These are phyloP conservation scores for Lipomyces yamanashiensis DNA, from an alignment of 805 yeast species.

Conservation along the genomic window DNA sequence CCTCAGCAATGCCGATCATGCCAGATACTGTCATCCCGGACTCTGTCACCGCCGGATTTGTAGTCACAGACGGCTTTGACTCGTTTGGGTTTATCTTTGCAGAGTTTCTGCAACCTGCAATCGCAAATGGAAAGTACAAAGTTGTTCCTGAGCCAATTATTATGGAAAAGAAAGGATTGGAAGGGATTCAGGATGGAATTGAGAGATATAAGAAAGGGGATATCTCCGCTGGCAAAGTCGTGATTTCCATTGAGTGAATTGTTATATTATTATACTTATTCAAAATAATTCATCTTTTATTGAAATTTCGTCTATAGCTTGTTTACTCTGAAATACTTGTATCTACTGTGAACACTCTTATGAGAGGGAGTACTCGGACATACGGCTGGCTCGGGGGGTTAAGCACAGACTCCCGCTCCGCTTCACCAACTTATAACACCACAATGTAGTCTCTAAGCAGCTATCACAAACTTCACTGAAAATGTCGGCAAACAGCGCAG, in stretches of 20 bases:
- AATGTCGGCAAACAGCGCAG: background rate
- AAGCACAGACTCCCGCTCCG: too few relatives aligned
- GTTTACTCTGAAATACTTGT: too few relatives aligned
- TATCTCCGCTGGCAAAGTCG: constrained; percentile 40
- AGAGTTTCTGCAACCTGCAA: constrained; percentile 15
- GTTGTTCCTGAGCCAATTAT: constrained; percentile 30
- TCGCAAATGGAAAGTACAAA: constrained; percentile 10
- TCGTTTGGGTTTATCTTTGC: background rate
- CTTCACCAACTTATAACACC: too few relatives aligned
- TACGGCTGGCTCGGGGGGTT: too few relatives aligned
- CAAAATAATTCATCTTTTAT: too few relatives aligned
- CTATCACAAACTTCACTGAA: too few relatives aligned
- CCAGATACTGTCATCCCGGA: background rate
- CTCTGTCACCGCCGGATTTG: background rate
- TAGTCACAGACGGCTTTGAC: background rate
- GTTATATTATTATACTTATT: too few relatives aligned
- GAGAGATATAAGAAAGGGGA: constrained; percentile 34
- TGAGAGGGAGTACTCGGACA: too few relatives aligned
- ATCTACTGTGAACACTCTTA: too few relatives aligned
- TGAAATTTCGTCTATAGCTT: too few relatives aligned
- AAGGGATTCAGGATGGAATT: constrained; percentile 36
- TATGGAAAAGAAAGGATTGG: constrained; percentile 38
- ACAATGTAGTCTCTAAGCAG: too few relatives aligned
- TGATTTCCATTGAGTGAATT: constrained; percentile 24
- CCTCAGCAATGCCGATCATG: too few relatives aligned